Percentiles rank a stretch among this genome's conserved stretches.
These are phyloP conservation scores for Lachancea sp. DNA, from an alignment of 805 yeast genomes.

Conservation along the genomic window DNA sequence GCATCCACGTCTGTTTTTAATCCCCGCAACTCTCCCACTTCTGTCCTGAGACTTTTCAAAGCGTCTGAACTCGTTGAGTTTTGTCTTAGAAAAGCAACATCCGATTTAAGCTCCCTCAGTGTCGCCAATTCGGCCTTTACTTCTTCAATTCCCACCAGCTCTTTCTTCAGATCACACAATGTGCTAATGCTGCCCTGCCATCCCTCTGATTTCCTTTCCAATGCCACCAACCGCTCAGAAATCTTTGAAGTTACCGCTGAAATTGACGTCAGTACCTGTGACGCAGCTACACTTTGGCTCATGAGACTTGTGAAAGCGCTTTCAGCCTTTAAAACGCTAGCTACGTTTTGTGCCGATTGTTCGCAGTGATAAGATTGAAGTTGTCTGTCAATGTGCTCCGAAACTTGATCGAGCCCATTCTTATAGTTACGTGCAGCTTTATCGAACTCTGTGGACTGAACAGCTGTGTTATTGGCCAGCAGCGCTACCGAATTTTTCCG, in stretches of 20 bases:
- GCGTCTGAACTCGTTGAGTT: neutral
- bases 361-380: no score
- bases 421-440: neutral
- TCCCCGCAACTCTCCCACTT: neutral
- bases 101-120: neutral
- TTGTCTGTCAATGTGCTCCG: neutral
- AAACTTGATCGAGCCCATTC: neutral
- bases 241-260: slow-evolving; percentile 17
- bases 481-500: neutral
- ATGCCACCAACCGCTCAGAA: slow-evolving; percentile 12
- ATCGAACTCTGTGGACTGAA: neutral
- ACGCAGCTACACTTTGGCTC: slow-evolving; percentile 13
- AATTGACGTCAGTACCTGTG: slow-evolving; percentile 15
- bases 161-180: neutral
- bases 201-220: neutral
- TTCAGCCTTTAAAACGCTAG: neutral
- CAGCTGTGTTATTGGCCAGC: neutral
- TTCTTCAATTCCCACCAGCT: neutral
- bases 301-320: neutral
- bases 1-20: neutral
- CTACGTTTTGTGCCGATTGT: neutral
- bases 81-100: neutral
- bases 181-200: neutral
- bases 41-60: neutral
- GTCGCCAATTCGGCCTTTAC: neutral